Conservation (phyloP, 306 rosid species). For the Dalbergia cochinchinensis region DNA sequence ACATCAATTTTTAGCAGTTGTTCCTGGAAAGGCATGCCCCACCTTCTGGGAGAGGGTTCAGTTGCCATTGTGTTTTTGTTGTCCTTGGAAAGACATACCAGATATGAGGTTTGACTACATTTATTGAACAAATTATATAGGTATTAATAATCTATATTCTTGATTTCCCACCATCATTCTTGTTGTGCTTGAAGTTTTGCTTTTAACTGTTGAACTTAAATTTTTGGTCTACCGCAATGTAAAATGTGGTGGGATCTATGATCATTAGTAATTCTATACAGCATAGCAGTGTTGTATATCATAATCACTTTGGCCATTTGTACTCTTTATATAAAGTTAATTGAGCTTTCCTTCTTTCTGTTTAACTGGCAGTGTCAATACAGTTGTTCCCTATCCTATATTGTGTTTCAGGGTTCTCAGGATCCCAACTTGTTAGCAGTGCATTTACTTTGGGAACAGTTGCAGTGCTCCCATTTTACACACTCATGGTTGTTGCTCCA, state of each 20-base stretch:
- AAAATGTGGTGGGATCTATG: not conserved
- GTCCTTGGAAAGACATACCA: not conserved
- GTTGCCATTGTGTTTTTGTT: too few relatives aligned
- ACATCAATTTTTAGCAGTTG: too few relatives aligned
- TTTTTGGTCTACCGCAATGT: not conserved
- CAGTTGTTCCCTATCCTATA: not conserved
- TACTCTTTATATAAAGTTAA: not conserved
- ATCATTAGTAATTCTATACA: constrained; percentile 10
- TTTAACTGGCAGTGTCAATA: not conserved
- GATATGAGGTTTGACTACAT: not conserved
- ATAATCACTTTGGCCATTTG: not conserved
- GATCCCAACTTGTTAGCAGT: constrained; percentile 74
- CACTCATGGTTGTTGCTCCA: constrained; percentile 96
- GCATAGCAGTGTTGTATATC: constrained; percentile 16
- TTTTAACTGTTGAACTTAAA: not conserved
- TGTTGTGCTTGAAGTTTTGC: not conserved
- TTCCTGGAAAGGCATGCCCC: too few relatives aligned
- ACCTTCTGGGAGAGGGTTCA: too few relatives aligned
- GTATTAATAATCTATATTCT: not conserved
- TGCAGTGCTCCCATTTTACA: constrained; percentile 92
- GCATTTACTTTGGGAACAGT: constrained; percentile 85
- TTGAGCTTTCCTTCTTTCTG: not conserved
- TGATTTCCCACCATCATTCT: not conserved
- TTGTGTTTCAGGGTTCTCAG: constrained; percentile 68
- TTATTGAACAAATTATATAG: not conserved